Evolutionary conservation across 768 basidiomycete species (phyloP).

Genomic region (Suillus clintonianus): DNA sequence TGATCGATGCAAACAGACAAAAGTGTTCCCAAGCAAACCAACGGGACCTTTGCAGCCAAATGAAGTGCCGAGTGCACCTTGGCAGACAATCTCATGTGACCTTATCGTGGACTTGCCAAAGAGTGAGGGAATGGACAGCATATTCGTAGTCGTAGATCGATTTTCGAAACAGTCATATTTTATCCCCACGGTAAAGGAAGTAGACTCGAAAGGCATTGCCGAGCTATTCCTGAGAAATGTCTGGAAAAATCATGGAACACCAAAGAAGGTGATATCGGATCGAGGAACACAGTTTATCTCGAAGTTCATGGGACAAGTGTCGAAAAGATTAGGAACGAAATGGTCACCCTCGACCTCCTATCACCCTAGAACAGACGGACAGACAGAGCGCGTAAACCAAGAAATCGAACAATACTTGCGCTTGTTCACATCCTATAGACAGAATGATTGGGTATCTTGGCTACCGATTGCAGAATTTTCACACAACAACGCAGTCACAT

Average conservation of each 20-base stretch:
- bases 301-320: not conserved
- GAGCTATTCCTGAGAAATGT: not conserved
- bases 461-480: constrained; percentile 34
- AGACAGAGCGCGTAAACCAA: constrained; percentile 40
- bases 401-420: constrained; percentile 40
- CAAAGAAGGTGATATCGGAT: not conserved
- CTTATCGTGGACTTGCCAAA: not conserved
- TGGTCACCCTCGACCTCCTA: constrained; percentile 32
- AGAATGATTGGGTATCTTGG: constrained; percentile 37
- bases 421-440: constrained; percentile 30
- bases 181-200: not conserved
- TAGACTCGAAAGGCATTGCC: not conserved
- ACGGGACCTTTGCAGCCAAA: not conserved
- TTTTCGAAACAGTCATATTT: not conserved
- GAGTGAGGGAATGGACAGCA: not conserved
- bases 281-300: constrained; percentile 2
- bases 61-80: not conserved
- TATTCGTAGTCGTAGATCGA: not conserved
- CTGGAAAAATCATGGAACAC: constrained; percentile 7
- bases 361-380: constrained; percentile 44
- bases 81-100: constrained; percentile 2
- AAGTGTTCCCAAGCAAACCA: not conserved
- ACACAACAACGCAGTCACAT: constrained; percentile 31
- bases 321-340: not conserved
- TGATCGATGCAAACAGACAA: not conserved